Evolutionary conservation across 768 basidiomycete species (phyloP).

Genomic region (Austroboletus eburneus): DNA sequence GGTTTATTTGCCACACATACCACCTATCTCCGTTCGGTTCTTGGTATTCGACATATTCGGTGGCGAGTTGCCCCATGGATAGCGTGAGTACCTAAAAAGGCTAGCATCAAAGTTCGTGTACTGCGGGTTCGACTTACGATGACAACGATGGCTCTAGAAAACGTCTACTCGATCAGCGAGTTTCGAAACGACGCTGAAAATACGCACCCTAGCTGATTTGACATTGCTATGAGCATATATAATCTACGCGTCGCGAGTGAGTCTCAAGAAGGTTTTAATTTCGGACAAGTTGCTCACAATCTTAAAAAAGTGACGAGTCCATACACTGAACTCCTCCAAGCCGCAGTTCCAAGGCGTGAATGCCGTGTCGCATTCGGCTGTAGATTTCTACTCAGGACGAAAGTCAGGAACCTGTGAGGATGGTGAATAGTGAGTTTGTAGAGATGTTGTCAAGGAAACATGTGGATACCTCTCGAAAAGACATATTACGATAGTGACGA

Average conservation of each 20-base stretch:
- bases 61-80: conserved; percentile 53
- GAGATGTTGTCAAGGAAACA: neutral
- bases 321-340: conserved; percentile 55
- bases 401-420: conserved; percentile 44
- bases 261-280: neutral
- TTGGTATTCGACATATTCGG: conserved; percentile 34
- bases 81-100: conserved; percentile 49
- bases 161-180: conserved; percentile 9
- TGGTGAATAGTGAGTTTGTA: neutral
- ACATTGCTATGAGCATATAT: conserved; percentile 75
- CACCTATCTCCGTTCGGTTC: conserved; percentile 15
- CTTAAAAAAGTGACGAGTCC: conserved; percentile 54
- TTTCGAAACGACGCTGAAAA: neutral
- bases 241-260: conserved; percentile 35
- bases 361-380: conserved; percentile 37
- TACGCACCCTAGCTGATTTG: conserved; percentile 64
- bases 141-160: conserved; percentile 21
- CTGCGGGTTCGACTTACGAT: conserved; percentile 10
- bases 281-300: conserved; percentile 43
- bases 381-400: conserved; percentile 47
- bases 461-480: conserved; percentile 50
- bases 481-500: conserved; percentile 48
- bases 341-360: conserved; percentile 42
- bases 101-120: neutral
- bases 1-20: conserved; percentile 12